Evolutionary conservation across 768 basidiomycete genomes (phyloP), one percentile per base, ranked within the genome.

Genomic region (Dentipellis sp.): DNA sequence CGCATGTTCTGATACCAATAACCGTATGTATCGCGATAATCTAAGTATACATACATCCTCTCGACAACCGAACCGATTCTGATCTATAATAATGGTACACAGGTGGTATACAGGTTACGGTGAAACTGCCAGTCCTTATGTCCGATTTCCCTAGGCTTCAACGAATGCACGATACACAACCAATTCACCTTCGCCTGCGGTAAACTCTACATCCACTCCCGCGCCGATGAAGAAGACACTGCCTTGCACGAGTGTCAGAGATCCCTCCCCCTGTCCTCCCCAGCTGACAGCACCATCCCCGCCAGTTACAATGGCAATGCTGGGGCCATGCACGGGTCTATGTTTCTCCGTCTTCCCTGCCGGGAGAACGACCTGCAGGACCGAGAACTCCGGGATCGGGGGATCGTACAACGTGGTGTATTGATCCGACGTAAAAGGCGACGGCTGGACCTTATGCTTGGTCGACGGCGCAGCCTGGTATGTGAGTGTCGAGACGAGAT

Each of bases 361-460:
- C 0, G 63, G 59, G 8, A 97, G 66, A 39, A 72, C 73, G 7
- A 84, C 73, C 34, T 79, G 78, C 14, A 94, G 74, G 16, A 99
- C 94, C 3, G 88, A 84, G 71, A 99, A 98, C 68, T 98, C 97
- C 36, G 84, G 84, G 62, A 94, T 87, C 0, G 97, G 94, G 6
- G 97, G 95, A 64, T 97, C 81, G 71, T 97, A 98, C 17, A 91
- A 72, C 19, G 74, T 72, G 5, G 79, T 77, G 58, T 70, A 63
- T 9, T 57, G 19, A 12, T 64, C 57, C 23, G 55, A 38, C 2
- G 47, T 48, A 71, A 84, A 88, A 0, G 70, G 61, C 3, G 68
- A 70, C 1, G 92, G 87, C 17, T 71, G 61, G 55, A 97, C 84
- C 57, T 84, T 69, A 65, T 97, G 93, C 50, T 80, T 80, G 8